phyloP scores from a whole-genome alignment of 1,284 basidiomycete species.

The Apiotrichum montevideense region DNA sequence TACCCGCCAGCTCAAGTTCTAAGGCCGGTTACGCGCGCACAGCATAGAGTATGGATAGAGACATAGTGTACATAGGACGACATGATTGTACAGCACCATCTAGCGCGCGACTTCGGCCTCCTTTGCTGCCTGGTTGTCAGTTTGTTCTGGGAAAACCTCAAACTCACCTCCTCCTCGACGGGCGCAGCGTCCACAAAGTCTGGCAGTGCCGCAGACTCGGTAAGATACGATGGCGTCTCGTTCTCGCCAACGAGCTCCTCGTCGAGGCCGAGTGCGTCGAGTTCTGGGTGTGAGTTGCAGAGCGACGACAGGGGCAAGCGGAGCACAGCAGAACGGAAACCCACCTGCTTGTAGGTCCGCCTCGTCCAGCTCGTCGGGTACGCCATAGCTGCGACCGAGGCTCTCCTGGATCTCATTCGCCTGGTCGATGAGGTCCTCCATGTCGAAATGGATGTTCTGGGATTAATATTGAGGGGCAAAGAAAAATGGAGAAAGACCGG shows the following conservation, averaged over 20 bases:
- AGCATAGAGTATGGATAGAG: background rate
- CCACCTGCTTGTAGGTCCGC: constrained; percentile 91
- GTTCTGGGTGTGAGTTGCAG: constrained; percentile 53
- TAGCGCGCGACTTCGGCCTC: constrained; percentile 27
- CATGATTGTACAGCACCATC: background rate
- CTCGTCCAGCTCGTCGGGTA: constrained; percentile 97
- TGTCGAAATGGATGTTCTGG: constrained; percentile 89
- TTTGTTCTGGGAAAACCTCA: background rate
- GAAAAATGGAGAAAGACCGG: no score
- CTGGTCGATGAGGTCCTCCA: constrained; percentile 96
- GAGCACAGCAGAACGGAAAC: constrained; percentile 23
- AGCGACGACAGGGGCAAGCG: no score
- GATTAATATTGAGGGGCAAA: background rate
- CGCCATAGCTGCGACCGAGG: constrained; percentile 85
- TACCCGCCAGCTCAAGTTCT: constrained; percentile 40
- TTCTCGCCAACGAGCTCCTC: constrained; percentile 68
- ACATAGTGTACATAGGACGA: constrained; percentile 4
- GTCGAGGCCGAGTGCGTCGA: constrained; percentile 72
- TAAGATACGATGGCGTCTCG: constrained; percentile 75
- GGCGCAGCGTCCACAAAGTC: constrained; percentile 86
- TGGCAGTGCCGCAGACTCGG: constrained; percentile 75
- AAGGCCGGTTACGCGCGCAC: background rate
- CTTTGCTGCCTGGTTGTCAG: constrained; percentile 2
- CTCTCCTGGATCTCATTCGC: constrained; percentile 97
- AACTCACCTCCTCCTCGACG: constrained; percentile 39